Evolutionary conservation across 495 filamentous ascomycete genomes (phyloP), one percentile per base, ranked within the genome.

Genomic region (Rostrohypoxylon terebratum): DNA sequence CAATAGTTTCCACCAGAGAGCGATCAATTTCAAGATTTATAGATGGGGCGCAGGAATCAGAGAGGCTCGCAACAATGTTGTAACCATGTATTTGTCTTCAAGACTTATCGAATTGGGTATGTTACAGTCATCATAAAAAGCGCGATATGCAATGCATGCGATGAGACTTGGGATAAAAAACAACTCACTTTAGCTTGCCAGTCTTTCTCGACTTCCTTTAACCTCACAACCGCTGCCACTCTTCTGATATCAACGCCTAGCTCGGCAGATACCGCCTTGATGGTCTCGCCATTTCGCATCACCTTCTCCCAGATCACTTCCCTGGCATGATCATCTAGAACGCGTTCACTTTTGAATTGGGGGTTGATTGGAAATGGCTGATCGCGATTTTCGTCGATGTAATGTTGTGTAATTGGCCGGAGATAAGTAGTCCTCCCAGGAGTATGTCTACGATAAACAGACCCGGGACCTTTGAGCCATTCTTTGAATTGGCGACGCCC

Each of bases 91-190:
- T 83, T 73, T 88, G 93, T 98, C 95, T 97, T 98, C 85, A 95
- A 98, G 95, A 98, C 95, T 97, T 97, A 99, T 98, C 95, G 94
- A 90, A 89, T 87, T 88, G 86, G 80, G 79, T 81, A 72, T 77
- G 66, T 76, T 77, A 72, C 69, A 61, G 80, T 84, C 85, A 89
- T 86, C 83, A 86, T 83, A 54, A 50, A 60, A 78, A 64, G 31
- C 65, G 67, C 68, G 59, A 33, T 25, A 16, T n/a, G 70, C 74
- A 63, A 45, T 60, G 45, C 63, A 59, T 60, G 63, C 34, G 42
- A 53, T 38, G 21, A 53, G 23, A 55, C 20, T 53, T 36, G 20
- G 55, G 21, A 55, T 20, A 33, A 54, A 57, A 77, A 68, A 67
- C 75, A 67, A 77, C 80, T 81, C 58, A 97, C 96, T 86, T 92